Conservation (phyloP, 2,329 filamentous ascomycete species). For the Aspergillus fructus region DNA sequence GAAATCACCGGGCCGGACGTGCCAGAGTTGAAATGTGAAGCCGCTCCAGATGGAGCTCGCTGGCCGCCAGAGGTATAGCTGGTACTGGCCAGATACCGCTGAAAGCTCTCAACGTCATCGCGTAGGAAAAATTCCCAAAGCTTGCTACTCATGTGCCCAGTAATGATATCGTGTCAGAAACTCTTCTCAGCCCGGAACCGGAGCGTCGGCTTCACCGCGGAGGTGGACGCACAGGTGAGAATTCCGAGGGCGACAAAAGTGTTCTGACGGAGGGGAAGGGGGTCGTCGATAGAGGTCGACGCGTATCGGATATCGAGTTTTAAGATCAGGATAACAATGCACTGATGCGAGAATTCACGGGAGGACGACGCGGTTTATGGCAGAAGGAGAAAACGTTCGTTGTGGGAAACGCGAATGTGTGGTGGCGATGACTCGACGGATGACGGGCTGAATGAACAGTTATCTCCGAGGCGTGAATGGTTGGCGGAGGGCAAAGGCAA, state of each 20-base stretch:
- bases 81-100: slow-evolving; percentile 77
- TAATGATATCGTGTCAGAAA: slow-evolving; percentile 32
- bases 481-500: neutral
- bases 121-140: slow-evolving; percentile 97
- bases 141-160: slow-evolving; percentile 83
- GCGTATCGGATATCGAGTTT: slow-evolving; percentile 13
- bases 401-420: slow-evolving; percentile 8
- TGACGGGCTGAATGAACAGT: neutral
- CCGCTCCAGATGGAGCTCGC: slow-evolving; percentile 28
- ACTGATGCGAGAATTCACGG: neutral
- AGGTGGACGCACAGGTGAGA: slow-evolving; percentile 76
- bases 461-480: slow-evolving; percentile 14
- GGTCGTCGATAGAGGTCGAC: slow-evolving; percentile 16
- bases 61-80: slow-evolving; percentile 48
- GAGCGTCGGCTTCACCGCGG: slow-evolving; percentile 88
- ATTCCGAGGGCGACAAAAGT: slow-evolving; percentile 36
- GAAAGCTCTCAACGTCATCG: slow-evolving; percentile 96
- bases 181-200: slow-evolving; percentile 56
- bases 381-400: slow-evolving; percentile 3
- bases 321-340: neutral
- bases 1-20: slow-evolving; percentile 30
- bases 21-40: slow-evolving; percentile 27
- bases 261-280: slow-evolving; percentile 20
- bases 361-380: neutral
- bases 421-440: slow-evolving; percentile 23